Evolutionary conservation across 768 basidiomycete genomes (phyloP), one percentile per base, ranked within the genome.

Genomic region (Holtermannia corniformis): DNA sequence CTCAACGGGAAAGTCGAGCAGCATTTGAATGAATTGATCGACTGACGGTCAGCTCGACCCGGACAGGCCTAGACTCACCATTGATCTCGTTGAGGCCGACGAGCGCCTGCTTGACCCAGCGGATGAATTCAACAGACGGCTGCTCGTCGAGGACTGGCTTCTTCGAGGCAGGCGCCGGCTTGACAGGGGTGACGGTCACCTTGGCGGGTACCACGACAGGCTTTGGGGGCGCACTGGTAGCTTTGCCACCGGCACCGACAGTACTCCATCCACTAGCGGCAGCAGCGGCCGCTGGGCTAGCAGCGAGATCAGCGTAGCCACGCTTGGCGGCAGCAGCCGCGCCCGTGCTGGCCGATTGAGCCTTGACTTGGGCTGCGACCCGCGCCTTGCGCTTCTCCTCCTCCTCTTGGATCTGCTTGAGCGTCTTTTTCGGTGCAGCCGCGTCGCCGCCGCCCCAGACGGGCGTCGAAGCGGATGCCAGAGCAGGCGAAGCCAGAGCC

Each of bases 401-500:
- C 63, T 99, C 95, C 72, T 97, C 93, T 67, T 93, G 88, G 40
- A 99, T 99, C 76, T 99, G 91, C 76, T 93, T 96, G 84, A 99
- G 84, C 1, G 87, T 87, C 78, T 90, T 95, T 77, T 89, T 92
- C 5, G 78, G 68, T 2, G 76, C 68, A 44, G 60, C 10, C 75
- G 74, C 5, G 78, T 71, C 65, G 82, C 83, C 22, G 73, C 74
- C 14, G 79, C 74, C 61, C 88, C 90, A 93, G 25, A 71, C 62
- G 24, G 72, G 52, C 26, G 79, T 63, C 16, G 71, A 55, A 59
- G 67, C 51, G 24, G 58, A 53, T 43, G 72, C 72, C 49, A 83
- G 79, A 22, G 75, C 61, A 13, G 71, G 72, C 63, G 88, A 83
- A n/a, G 86, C 84, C 27, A 89, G 77, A 26, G 87, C 87, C 4